Base-by-base conservation (phyloP, 2,329 filamentous ascomycete genomes). In the Ceratocystis cacaofunesta region DNA sequence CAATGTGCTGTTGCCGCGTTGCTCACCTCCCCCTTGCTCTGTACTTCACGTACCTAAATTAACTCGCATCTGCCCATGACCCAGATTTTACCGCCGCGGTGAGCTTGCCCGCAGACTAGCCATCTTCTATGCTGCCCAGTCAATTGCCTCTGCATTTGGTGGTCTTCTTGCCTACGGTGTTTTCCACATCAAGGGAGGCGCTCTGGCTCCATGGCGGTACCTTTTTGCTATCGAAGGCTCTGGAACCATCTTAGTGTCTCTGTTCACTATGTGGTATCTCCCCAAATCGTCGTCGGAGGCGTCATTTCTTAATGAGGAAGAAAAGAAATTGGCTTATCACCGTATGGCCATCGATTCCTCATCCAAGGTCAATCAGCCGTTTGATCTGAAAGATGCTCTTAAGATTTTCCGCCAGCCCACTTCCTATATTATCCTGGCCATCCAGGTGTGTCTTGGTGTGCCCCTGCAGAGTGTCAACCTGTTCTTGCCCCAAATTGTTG, bases 331-430 rank as follows among this genome's bases (percentile, higher is more conserved):
- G 0, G 88, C 88, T 2, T 86, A 84, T 70, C 82, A 85, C 70
- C 85, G 88, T n/a, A 88, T 91, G 68, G 85, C 87, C 68, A 80
- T 89, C 63, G 89, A 92, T 72, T 87, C 83, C 5, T 90, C 86
- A 1, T 83, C 86, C 0, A 76, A 78, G 17, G 81, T 84, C 30
- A 76, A 78, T 46, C 80, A 84, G 70, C 72, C 78, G 67, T 81
- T 84, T 70, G 76, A 77, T 68, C 72, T 83, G 28, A 73, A 71
- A 19, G 80, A 84, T 2, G 75, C 80, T 0, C 73, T 83, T 19
- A 74, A 76, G 62, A 78, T 84, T 68, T 82, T 85, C 72, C 75
- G 70, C 60, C 72, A 78, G 58, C 80, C 80, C 1, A 76, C 76
- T 2, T 78, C 78, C 3, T 82, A 77, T 68, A 74, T 72, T 30